These are phyloP conservation scores for Fraxinus dipetala DNA, from an alignment of 305 asterid genomes.

Conservation along the genomic window DNA sequence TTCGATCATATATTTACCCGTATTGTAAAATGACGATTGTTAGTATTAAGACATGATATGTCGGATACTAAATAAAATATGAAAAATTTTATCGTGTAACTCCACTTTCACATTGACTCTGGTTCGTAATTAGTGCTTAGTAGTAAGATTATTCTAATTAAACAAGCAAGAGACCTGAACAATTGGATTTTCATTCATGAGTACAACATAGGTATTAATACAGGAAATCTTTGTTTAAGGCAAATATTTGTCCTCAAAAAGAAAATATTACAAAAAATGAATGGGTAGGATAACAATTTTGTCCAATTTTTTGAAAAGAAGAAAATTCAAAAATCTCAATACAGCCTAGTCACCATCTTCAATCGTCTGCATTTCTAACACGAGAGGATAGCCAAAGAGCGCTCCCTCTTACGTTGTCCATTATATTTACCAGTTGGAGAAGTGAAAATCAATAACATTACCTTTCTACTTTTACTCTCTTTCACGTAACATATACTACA, in stretches of 20 bases:
- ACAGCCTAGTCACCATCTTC: conserved; percentile 31
- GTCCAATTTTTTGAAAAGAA: neutral
- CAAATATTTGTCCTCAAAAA: neutral
- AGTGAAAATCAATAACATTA: conserved; percentile 39
- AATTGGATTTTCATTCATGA: neutral
- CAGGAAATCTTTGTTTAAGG: neutral
- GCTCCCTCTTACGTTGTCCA: conserved; percentile 18
- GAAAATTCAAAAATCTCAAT: conserved; percentile 23
- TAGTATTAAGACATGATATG: neutral
- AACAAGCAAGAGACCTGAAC: neutral
- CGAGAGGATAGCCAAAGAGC: conserved; percentile 37
- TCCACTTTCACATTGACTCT: neutral
- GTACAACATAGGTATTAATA: neutral
- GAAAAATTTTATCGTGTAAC: neutral
- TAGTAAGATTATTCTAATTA: neutral
- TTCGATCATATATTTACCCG: neutral
- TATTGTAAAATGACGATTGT: neutral
- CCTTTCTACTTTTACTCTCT: conserved; percentile 19
- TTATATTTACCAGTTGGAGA: conserved; percentile 32
- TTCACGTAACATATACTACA: conserved; percentile 26
- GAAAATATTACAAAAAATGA: neutral
- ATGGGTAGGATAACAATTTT: conserved; percentile 16
- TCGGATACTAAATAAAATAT: neutral
- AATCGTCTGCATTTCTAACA: conserved; percentile 37
- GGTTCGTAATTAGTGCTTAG: neutral